Evolutionary conservation across 2,329 filamentous ascomycete genomes (phyloP), one percentile per base, ranked within the genome.

Genomic region (Fusarium annulatum): DNA sequence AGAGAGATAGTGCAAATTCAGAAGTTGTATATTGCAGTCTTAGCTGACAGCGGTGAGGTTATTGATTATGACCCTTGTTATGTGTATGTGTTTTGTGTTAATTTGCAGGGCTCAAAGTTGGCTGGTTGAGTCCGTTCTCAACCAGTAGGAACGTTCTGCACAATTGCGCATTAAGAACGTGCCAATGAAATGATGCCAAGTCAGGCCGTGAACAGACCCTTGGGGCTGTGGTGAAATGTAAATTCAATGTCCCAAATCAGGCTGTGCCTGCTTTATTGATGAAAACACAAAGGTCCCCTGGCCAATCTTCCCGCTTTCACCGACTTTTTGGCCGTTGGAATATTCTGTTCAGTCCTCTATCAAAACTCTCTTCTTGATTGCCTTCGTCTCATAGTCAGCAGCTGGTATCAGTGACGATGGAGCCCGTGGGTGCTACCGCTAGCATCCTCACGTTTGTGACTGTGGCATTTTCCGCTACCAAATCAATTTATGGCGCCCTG

Each of bases 321-420:
- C 18, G 5, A 6, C 23, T 26, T 5, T 45, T 26, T 6, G 2
- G 19, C 23, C 18, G 18, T 21, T 9, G 5, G 18, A 10, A 10
- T 1, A 28, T 28, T 11, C 2, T 12, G 18, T 7, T 28, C 12
- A 28, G 8, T 28, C 18, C 28, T 18, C 3, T 12, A 28, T 21
- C 0, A 15, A 28, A 7, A 3, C 5, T 21, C 9, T 15, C 43
- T 46, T 19, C 9, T 7, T 28, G 0, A 9, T 9, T 28, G 2
- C 18, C 12, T 21, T 48, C 18, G 2, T 21, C 26, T 0, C 26
- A 28, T 15, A 21, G 6, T 48, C 12, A 28, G 3, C 5, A 10
- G 12, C 19, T 9, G 15, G 9, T 8, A 21, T 28, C 26, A 28
- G 45, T 7, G 3, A 10, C 3, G 1, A 48, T 48, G 45, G 45